These are phyloP conservation scores for Saturnispora besseyi DNA, from an alignment of 805 yeast genomes.

Conservation along the genomic window DNA sequence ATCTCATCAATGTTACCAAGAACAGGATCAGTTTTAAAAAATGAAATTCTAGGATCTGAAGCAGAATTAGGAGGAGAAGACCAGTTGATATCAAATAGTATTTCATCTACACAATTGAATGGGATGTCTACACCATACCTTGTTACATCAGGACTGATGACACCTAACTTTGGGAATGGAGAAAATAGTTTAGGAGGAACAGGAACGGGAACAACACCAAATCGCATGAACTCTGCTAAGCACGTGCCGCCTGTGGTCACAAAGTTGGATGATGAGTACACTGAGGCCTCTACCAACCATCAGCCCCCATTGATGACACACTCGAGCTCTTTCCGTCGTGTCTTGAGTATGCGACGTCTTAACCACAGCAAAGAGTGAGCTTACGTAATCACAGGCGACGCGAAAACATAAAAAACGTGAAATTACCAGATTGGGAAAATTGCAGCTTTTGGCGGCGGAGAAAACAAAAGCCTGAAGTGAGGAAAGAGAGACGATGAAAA, in stretches of 20 bases:
- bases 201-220: neutral
- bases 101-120: slow-evolving; percentile 16
- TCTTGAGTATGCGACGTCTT: slow-evolving; percentile 1
- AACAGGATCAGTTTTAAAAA: neutral
- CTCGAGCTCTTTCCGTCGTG: slow-evolving; percentile 5
- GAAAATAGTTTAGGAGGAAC: slow-evolving; percentile 4
- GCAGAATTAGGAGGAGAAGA: neutral
- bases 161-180: slow-evolving; percentile 33
- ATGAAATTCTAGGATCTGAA: neutral
- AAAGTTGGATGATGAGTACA: slow-evolving; percentile 16
- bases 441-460: neutral
- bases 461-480: neutral
- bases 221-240: slow-evolving; percentile 14
- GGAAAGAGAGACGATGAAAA: neutral
- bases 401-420: neutral
- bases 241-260: slow-evolving; percentile 26
- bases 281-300: slow-evolving; percentile 9
- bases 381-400: neutral
- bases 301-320: slow-evolving; percentile 5
- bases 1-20: neutral
- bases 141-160: slow-evolving; percentile 50
- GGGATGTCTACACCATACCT: slow-evolving; percentile 66
- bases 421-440: neutral
- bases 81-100: neutral
- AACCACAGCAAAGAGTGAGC: neutral